phyloP scores from a whole-genome alignment of 495 filamentous ascomycete species.

The Aeminium ludgeri region DNA sequence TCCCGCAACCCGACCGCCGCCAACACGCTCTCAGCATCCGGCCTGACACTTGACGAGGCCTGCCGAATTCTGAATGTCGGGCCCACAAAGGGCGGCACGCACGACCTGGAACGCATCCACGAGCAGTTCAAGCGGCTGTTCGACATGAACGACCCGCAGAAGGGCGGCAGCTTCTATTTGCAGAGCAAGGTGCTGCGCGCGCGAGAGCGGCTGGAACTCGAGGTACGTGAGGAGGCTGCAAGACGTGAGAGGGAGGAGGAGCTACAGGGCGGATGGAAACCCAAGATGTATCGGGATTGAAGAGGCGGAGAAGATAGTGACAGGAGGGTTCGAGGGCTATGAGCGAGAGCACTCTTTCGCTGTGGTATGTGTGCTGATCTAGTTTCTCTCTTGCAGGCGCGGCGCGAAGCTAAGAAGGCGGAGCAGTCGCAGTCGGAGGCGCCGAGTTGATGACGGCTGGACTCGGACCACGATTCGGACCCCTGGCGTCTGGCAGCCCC shows the following conservation, averaged over 20 bases:
- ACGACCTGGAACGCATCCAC: conserved; percentile 59
- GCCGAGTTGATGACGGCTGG: conserved; percentile 5
- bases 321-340: neutral
- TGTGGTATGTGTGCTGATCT: conserved; percentile 10
- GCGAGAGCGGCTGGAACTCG: conserved; percentile 78
- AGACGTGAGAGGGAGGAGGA: conserved; percentile 43
- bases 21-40: conserved; percentile 41
- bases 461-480: neutral
- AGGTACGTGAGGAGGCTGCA: conserved; percentile 40
- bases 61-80: conserved; percentile 96
- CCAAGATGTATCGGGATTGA: conserved; percentile 85
- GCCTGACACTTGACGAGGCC: conserved; percentile 84
- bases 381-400: conserved; percentile 6
- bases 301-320: conserved; percentile 20
- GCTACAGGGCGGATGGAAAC: conserved; percentile 71
- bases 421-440: neutral
- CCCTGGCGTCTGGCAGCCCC: neutral
- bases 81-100: conserved; percentile 60
- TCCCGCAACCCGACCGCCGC: conserved; percentile 30
- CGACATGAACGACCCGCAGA: conserved; percentile 81
- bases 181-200: conserved; percentile 92
- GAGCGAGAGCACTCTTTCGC: neutral
- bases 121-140: conserved; percentile 88
- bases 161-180: conserved; percentile 92
- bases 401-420: conserved; percentile 7